Evolutionary conservation across 805 yeast species (phyloP), one percentile per base, ranked within the genome.

Genomic region (Candida arabinofermentans): DNA sequence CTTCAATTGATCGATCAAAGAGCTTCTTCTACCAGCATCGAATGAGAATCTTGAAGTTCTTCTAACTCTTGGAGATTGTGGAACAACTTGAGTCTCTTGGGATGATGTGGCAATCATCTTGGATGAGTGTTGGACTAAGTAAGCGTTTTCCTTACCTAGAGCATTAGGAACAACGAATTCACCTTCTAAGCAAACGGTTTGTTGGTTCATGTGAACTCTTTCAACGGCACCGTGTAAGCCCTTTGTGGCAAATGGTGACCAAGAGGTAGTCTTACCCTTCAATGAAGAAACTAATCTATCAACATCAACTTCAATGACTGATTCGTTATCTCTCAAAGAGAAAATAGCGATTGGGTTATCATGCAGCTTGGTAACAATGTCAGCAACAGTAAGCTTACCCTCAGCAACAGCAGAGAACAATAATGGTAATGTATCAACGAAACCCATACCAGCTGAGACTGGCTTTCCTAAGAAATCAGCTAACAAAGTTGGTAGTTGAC

Each of bases 181-280:
- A 51, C 96, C 96, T 61, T 91, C 96, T 51, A 89, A 74, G 50
- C 88, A 85, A 40, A 83, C 86, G 41, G 96, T 85, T 61, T 83
- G 81, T 43, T 80, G 83, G 48, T 82, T 78, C 62, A 86, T 70
- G 51, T 81, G 75, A 38, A 91, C 97, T 65, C 97, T 79, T 65
- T 89, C 96, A 58, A 91, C 84, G 57, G 88, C 82, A 48, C 97
- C 97, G 46, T 70, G 74, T 58, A 87, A 70, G 39, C 70, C 68
- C 50, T 59, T 55, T 48, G 74, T 75, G 43, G 67, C 69, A 47
- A 80, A 75, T 47, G 83, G 83, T 41, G 83, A 72, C 77, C 81
- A 76, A 30, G 65, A 51, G 8, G 71, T 58, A 16, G 40, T 59
- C 32, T 67, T 61, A 35, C 60, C 49, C 49, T 66, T 67, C 44